Base-by-base conservation (phyloP, 352 stramenopile species). In the Elongisporangium undulatum region DNA sequence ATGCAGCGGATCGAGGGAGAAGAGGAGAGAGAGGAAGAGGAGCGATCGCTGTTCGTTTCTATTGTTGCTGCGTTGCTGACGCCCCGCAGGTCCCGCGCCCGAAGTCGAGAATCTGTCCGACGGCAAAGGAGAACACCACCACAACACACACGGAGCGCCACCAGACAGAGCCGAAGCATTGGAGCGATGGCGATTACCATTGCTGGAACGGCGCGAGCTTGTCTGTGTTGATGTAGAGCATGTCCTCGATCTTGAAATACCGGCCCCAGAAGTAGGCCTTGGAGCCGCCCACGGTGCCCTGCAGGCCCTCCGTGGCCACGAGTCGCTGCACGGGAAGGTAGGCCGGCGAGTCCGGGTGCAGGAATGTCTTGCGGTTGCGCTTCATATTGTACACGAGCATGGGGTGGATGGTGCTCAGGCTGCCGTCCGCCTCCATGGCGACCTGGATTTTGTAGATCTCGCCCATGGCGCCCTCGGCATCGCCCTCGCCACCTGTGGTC, bases 391-490 rank as follows among this genome's bases (percentile, higher is more conserved):
- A 95, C 55, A 95, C 83, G 50, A 95, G 77, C 86, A 95, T 95
- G 21, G 86, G 84, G 61, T 89, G 71, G 21, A 83, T 81, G 45
- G 71, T 89, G 59, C 81, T 90, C 12, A 89, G 68, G 49, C 76
- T 60, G 4, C 78, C 81, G 56, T 87, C 71, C 1, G 70, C 63
- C 50, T 85, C 75, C 66, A 92, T 71, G 15, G 86, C 86, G 56
- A 94, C 85, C 51, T 95, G 86, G 68, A 95, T 93, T 75, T 95
- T 95, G 75, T 95, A 95, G 74, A 95, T 92, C 72, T 95, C 86
- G 24, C 85, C 85, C 51, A 92, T 72, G 10, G 76, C 79, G 20
- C 83, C 84, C n/a, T 84, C 64, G 23, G 79, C 77, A 10, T 90
- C 80, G 51, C 79, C 82, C 21, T 90, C 74, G 41, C 89, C 80